Percentiles rank a stretch among this genome's conserved stretches.
phyloP scores from a whole-genome alignment of 1,284 basidiomycete genomes.

The Kwoniella shivajii region DNA sequence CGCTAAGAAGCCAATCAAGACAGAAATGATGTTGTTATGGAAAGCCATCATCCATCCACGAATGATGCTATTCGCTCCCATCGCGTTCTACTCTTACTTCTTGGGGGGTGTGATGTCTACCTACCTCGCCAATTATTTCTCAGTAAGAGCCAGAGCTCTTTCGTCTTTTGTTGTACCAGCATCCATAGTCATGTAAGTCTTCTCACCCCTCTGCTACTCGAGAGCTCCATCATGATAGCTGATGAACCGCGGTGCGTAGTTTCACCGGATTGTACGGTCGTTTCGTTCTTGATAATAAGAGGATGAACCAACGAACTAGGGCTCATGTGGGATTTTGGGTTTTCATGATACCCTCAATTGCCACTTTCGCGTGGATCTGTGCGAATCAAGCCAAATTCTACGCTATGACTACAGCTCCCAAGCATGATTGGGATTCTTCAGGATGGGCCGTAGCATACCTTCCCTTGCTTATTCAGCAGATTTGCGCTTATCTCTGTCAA shows the following conservation, averaged over 20 bases:
- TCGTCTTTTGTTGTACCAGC: slow-evolving; percentile 23
- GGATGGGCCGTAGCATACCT: slow-evolving; percentile 28
- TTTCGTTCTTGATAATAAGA: slow-evolving; percentile 14
- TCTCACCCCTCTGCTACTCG: not conserved
- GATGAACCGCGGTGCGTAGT: too few species aligned
- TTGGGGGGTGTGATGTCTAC: slow-evolving; percentile 26
- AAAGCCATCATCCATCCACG: slow-evolving; percentile 9
- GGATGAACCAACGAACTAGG: slow-evolving; percentile 2
- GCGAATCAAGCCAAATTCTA: slow-evolving; percentile 16
- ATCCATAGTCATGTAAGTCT: slow-evolving; percentile 2
- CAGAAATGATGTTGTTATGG: slow-evolving; percentile 24
- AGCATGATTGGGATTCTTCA: slow-evolving; percentile 26
- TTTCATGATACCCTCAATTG: slow-evolving; percentile 17
- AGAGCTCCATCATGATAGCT: not conserved
- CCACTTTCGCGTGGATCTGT: slow-evolving; percentile 24
- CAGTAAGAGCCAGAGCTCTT: slow-evolving; percentile 34
- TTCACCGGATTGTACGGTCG: slow-evolving; percentile 12
- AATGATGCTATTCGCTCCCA: slow-evolving; percentile 23
- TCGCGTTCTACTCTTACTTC: slow-evolving; percentile 29
- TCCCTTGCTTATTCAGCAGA: slow-evolving; percentile 22
- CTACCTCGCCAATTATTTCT: slow-evolving; percentile 36
- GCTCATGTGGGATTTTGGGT: slow-evolving; percentile 10
- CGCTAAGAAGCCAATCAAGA: slow-evolving; percentile 17
- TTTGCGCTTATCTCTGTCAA: slow-evolving; percentile 21
- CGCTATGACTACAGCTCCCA: not conserved